Percentiles rank a stretch among this genome's conserved stretches.
Conservation (phyloP, 2,329 filamentous ascomycete species). For the Cercospora sojina region DNA sequence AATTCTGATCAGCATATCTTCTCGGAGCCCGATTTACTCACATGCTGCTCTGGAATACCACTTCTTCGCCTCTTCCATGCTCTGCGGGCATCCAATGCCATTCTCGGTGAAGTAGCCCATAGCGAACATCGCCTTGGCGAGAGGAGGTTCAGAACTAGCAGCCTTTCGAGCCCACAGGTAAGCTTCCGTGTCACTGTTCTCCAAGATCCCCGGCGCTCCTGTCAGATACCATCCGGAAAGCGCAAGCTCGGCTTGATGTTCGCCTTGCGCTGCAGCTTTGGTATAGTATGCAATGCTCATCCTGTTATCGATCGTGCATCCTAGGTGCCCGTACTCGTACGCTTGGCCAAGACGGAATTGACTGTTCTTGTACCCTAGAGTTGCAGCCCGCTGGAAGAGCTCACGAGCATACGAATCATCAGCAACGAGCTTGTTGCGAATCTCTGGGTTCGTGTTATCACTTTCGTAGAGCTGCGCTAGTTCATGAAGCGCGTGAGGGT, state of each 20-base stretch:
- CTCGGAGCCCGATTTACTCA: constrained; percentile 53
- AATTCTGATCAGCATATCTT: background rate
- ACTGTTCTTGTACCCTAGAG: constrained; percentile 90
- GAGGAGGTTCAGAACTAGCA: constrained; percentile 62
- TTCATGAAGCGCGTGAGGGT: constrained; percentile 93
- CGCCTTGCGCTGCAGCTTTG: constrained; percentile 83
- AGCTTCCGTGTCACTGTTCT: constrained; percentile 91
- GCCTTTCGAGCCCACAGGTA: constrained; percentile 97
- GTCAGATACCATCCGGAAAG: constrained; percentile 72
- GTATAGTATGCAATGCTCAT: constrained; percentile 93
- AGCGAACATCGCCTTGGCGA: constrained; percentile 94
- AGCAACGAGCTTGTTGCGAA: constrained; percentile 70
- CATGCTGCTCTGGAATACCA: constrained; percentile 98
- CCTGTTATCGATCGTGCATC: constrained; percentile 77
- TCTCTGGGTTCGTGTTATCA: constrained; percentile 52
- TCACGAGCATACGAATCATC: constrained; percentile 80
- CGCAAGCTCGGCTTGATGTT: constrained; percentile 80
- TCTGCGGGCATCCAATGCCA: constrained; percentile 82
- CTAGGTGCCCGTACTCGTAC: constrained; percentile 85
- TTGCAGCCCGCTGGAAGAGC: constrained; percentile 80
- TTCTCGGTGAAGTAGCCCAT: constrained; percentile 98
- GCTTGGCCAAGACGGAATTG: constrained; percentile 86
- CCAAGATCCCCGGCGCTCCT: constrained; percentile 79
- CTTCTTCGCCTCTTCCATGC: constrained; percentile 90
- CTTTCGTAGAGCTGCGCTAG: constrained; percentile 66